Conservation (phyloP, 2,329 filamentous ascomycete species). For the Eutypa lata region DNA sequence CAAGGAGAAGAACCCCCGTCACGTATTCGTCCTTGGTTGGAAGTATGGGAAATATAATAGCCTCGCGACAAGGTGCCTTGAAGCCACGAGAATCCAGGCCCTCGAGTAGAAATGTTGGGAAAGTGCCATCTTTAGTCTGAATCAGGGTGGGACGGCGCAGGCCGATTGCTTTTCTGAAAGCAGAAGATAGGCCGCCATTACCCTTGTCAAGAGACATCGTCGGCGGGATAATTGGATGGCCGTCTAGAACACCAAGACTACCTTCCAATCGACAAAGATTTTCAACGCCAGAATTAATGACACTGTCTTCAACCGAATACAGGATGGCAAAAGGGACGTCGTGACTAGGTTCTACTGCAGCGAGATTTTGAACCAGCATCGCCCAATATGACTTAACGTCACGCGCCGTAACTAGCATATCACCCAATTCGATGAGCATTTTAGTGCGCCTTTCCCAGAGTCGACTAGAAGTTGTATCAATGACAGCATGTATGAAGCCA, state of each 20-base stretch:
- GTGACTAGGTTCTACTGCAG: slow-evolving; percentile 39
- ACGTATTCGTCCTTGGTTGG: slow-evolving; percentile 62
- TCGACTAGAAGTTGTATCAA: slow-evolving; percentile 44
- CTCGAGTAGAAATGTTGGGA: slow-evolving; percentile 56
- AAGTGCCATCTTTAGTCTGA: slow-evolving; percentile 45
- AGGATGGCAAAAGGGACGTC: slow-evolving; percentile 51
- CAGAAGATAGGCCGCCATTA: slow-evolving; percentile 35
- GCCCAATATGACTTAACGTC: slow-evolving; percentile 47
- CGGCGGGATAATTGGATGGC: slow-evolving; percentile 39
- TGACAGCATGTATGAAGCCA: slow-evolving; percentile 45
- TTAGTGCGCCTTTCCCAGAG: slow-evolving; percentile 48
- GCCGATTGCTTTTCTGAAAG: slow-evolving; percentile 37
- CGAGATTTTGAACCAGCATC: slow-evolving; percentile 41
- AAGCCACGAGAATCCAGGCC: slow-evolving; percentile 63
- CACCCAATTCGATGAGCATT: slow-evolving; percentile 47
- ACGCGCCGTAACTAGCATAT: slow-evolving; percentile 39
- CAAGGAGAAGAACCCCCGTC: slow-evolving; percentile 66
- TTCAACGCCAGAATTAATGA: slow-evolving; percentile 25
- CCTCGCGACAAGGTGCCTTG: slow-evolving; percentile 60
- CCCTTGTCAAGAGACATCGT: slow-evolving; percentile 34
- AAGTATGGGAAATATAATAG: slow-evolving; percentile 68
- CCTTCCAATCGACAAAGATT: slow-evolving; percentile 42
- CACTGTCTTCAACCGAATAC: slow-evolving; percentile 45
- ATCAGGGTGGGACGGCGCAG: slow-evolving; percentile 37
- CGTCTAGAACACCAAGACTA: slow-evolving; percentile 41